Evolutionary conservation across 2,329 filamentous ascomycete species (phyloP).

Genomic region (Samsoniella hepiali): DNA sequence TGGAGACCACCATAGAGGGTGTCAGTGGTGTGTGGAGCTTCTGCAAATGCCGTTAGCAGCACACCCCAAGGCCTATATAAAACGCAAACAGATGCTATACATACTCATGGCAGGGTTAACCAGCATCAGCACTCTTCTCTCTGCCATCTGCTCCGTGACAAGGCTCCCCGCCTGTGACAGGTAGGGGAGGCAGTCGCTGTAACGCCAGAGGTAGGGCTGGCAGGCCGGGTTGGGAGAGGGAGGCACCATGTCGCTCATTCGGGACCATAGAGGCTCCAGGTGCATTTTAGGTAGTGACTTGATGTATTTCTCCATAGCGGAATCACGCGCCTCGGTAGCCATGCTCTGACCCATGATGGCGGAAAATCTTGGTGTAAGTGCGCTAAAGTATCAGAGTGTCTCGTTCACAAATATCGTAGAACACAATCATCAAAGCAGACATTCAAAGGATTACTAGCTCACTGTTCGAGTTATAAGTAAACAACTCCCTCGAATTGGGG

Average conservation of each 20-base stretch:
- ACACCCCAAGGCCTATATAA: too few species aligned
- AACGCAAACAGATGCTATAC: background rate
- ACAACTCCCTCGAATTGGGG: background rate
- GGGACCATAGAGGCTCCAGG: slow-evolving; percentile 45
- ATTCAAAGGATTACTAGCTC: background rate
- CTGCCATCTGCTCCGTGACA: slow-evolving; percentile 39
- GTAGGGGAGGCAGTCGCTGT: slow-evolving; percentile 33
- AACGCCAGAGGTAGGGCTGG: slow-evolving; percentile 40
- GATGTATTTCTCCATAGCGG: slow-evolving; percentile 30
- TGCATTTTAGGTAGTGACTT: slow-evolving; percentile 29
- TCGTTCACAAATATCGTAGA: background rate
- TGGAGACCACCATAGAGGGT: slow-evolving; percentile 57
- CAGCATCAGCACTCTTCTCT: slow-evolving; percentile 41
- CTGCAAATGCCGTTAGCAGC: slow-evolving; percentile 30
- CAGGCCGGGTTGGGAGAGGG: slow-evolving; percentile 42
- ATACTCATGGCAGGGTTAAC: slow-evolving; percentile 36
- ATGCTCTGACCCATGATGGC: slow-evolving; percentile 5
- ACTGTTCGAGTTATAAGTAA: background rate
- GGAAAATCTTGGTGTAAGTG: background rate
- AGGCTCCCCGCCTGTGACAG: slow-evolving; percentile 34
- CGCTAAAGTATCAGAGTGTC: background rate
- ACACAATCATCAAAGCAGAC: background rate
- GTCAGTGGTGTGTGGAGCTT: slow-evolving; percentile 54
- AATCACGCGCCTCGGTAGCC: slow-evolving; percentile 21
- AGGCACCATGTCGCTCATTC: slow-evolving; percentile 47